Evolutionary conservation across 2,329 filamentous ascomycete genomes (phyloP).

Genomic region (Microdochium paspali): DNA sequence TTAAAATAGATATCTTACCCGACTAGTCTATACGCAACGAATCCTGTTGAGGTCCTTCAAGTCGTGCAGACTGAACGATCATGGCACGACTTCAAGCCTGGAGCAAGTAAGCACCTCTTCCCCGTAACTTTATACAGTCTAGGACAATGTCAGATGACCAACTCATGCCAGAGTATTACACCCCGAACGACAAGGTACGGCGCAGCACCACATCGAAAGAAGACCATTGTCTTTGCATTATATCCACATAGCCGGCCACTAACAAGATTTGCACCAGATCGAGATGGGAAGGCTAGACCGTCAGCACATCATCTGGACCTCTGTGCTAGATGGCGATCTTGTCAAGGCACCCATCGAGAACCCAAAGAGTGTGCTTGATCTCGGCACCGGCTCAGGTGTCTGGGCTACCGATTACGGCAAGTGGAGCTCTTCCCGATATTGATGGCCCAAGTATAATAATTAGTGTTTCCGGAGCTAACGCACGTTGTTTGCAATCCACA

Average conservation of each 20-base stretch:
- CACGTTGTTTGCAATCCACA: not conserved
- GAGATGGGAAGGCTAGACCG: constrained; percentile 4
- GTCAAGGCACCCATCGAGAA: constrained; percentile 3
- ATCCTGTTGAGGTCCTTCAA: constrained; percentile 2
- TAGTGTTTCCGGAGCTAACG: not conserved
- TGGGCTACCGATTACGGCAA: constrained; percentile 5
- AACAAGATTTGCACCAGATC: not conserved
- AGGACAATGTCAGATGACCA: not conserved
- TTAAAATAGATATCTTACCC: not conserved
- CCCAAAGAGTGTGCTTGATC: constrained; percentile 5
- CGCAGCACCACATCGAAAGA: no score
- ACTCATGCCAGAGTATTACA: constrained; percentile 4
- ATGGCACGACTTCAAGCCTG: not conserved
- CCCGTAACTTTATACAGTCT: not conserved
- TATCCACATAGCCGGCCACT: no score
- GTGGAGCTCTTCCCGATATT: not conserved
- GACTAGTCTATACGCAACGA: not conserved
- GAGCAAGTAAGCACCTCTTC: constrained; percentile 1
- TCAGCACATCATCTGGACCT: constrained; percentile 5
- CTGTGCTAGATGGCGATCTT: constrained; percentile 2
- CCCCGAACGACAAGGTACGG: constrained; percentile 4
- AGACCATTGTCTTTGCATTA: no score
- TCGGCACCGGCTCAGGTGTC: constrained; percentile 5
- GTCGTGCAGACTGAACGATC: constrained; percentile 2
- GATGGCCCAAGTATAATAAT: no score